Evolutionary conservation across 2,329 filamentous ascomycete genomes (phyloP), one percentile per base, ranked within the genome.

Genomic region (Escovopsis sp.): DNA sequence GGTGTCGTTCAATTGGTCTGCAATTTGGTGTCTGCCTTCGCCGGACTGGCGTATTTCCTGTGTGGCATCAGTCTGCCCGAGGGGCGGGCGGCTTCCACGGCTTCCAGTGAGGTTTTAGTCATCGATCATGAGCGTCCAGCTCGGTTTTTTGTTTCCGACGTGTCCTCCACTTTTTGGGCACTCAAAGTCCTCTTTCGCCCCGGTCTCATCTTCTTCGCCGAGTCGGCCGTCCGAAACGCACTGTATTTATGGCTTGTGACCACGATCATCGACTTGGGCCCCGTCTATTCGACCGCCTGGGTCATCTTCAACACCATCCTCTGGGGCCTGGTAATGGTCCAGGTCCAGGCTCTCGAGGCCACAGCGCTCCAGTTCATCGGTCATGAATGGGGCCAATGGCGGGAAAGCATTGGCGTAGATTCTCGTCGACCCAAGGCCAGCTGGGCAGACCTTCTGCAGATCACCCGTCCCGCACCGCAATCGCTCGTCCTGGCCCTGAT

Each of bases 271-370:
- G 61, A 69, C 0, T 64, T 85, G 45, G 79, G 80, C 0, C 59
- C 63, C 0, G 69, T 74, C 6, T 85, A 85, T 55, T 75, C 79
- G 0, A 85, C 80, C 0, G 78, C 80, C 1, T 86, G 80, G 80
- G 76, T 79, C 2, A 65, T 85, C 9, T 86, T 86, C 61, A 81
- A 73, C 43, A 85, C 79, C 0, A 85, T 85, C 36, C 69, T 80
- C 12, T 85, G 80, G 80, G 81, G 80, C 0, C 62, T 85, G 1
- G 63, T 85, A 28, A 86, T 85, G 80, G 78, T 85, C 0, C 80
- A 80, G 0, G 76, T 85, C 0, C 71, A 76, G 46, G 69, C 79
- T 0, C 62, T 85, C 0, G 79, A 86, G 55, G 73, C 74, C 2
- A 80, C 80, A 0, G 67, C 76, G 0, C 60, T 81, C 0, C 66